Base-by-base conservation (phyloP, 371 early-diverging fungal species). In the Syncephalastrum contaminatum region DNA sequence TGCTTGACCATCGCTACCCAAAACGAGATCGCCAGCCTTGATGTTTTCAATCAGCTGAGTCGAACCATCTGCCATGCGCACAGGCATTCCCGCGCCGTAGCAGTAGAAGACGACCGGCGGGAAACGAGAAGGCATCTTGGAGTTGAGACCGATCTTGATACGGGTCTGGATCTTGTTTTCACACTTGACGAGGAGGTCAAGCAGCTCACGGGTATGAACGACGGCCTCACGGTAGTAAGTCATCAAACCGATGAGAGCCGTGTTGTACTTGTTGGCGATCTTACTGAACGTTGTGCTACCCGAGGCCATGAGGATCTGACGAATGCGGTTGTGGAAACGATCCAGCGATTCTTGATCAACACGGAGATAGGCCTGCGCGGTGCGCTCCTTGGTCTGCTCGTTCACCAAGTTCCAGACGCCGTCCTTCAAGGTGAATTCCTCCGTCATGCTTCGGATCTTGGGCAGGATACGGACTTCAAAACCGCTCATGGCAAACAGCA, bases 131-230 rank as follows among this genome's bases (percentile, higher is more conserved):
- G 99, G 98, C 98, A 99, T 99, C 80, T 99, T 99, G 48, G 94
- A 93, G 80, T 99, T 99, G 61, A 99, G 87, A 63, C 97, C 98
- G 73, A 95, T 95, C 88, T 98, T 99, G 74, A 99, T 90, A 77
- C 96, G 89, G n/a, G 96, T 94, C 73, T 98, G 97, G 49, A 99
- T 94, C 83, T 96, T 97, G 76, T 94, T 95, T 73, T 99, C 99
- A 61, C 88, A 88, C 76, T 95, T 95, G 70, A 96, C 94, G 41
- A 99, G 82, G 56, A 97, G 81, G 75, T 99, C 98, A 44, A 99
- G 81, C 53, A 97, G 75, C 72, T 98, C 99, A 25, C 95, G 89
- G 0, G 98, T 98, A 62, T 98, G 96, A 2, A 97, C 91, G 21
- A 98, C 96, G 12, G 97, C 98, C 71, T 99, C 99, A 70, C 99